phyloP scores from a whole-genome alignment of 2,329 filamentous ascomycete genomes.

The Alternaria panax region DNA sequence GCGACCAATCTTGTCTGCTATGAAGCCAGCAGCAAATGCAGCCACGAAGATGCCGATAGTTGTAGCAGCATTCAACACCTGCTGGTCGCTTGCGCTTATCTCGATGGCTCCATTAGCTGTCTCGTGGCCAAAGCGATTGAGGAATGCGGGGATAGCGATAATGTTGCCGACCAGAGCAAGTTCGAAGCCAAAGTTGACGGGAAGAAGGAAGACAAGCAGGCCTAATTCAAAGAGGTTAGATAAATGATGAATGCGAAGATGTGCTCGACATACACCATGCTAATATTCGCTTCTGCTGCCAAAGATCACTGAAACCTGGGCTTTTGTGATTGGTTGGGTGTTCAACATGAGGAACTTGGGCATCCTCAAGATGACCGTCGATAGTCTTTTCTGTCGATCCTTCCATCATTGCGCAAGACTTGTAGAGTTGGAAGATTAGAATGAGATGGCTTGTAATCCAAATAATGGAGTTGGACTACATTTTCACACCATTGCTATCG shows the following conservation, averaged over 20 bases:
- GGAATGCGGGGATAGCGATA: neutral
- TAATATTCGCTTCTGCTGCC: neutral
- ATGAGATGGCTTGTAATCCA: neutral
- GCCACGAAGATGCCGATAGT: neutral
- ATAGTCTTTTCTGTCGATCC: neutral
- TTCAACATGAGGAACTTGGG: neutral
- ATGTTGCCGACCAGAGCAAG: neutral
- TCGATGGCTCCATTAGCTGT: neutral
- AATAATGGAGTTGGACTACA: neutral
- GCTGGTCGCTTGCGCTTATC: neutral
- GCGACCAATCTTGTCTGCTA: neutral
- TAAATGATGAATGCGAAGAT: neutral
- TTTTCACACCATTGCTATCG: too few species aligned
- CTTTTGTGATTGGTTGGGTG: neutral
- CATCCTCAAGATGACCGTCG: neutral
- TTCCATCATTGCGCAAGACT: neutral
- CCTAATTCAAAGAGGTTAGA: neutral
- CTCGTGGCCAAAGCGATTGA: neutral
- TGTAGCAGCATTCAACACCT: neutral
- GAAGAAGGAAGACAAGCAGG: neutral
- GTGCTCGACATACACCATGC: neutral
- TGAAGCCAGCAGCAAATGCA: neutral
- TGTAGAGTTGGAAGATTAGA: neutral
- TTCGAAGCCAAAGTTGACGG: neutral
- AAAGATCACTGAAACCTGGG: neutral